Evolutionary conservation across 257 asterid species (phyloP).

Genomic region (Lavandula angustifolia): DNA sequence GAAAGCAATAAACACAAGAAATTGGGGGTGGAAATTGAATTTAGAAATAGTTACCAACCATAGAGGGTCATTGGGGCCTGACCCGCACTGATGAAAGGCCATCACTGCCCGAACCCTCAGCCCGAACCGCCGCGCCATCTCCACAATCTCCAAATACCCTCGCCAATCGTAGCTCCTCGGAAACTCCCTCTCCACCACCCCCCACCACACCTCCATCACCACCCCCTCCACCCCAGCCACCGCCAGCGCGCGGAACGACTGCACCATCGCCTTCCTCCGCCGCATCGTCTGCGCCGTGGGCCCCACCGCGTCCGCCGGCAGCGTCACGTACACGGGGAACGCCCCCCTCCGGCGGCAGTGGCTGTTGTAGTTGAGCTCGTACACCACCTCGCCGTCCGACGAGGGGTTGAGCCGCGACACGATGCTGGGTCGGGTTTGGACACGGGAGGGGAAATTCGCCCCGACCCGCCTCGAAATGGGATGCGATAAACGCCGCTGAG

Average conservation of each 20-base stretch:
- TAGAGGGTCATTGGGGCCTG: slow-evolving; percentile 56
- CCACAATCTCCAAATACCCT: slow-evolving; percentile 69
- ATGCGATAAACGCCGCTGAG: slow-evolving; percentile 31
- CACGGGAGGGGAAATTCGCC: slow-evolving; percentile 10
- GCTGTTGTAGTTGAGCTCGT: slow-evolving; percentile 58
- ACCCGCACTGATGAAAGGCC: slow-evolving; percentile 83
- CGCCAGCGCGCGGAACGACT: slow-evolving; percentile 67
- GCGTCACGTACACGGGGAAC: slow-evolving; percentile 64
- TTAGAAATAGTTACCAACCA: slow-evolving; percentile 57
- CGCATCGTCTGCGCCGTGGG: slow-evolving; percentile 47
- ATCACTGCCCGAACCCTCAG: slow-evolving; percentile 75
- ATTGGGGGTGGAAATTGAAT: slow-evolving; percentile 19
- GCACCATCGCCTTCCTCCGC: slow-evolving; percentile 63
- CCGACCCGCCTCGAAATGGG: slow-evolving; percentile 28
- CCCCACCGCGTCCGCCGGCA: slow-evolving; percentile 59
- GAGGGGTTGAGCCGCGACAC: slow-evolving; percentile 48
- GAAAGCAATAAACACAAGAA: background rate
- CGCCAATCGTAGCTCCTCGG: slow-evolving; percentile 66
- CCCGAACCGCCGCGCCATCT: slow-evolving; percentile 60
- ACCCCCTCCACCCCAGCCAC: slow-evolving; percentile 86
- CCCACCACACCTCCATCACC: slow-evolving; percentile 97
- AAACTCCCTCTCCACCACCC: slow-evolving; percentile 67
- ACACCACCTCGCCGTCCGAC: slow-evolving; percentile 53
- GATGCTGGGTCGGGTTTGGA: slow-evolving; percentile 31
- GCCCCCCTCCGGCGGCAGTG: slow-evolving; percentile 47